phyloP scores from a whole-genome alignment of 352 stramenopile species.

The Globisporangium parvum region DNA sequence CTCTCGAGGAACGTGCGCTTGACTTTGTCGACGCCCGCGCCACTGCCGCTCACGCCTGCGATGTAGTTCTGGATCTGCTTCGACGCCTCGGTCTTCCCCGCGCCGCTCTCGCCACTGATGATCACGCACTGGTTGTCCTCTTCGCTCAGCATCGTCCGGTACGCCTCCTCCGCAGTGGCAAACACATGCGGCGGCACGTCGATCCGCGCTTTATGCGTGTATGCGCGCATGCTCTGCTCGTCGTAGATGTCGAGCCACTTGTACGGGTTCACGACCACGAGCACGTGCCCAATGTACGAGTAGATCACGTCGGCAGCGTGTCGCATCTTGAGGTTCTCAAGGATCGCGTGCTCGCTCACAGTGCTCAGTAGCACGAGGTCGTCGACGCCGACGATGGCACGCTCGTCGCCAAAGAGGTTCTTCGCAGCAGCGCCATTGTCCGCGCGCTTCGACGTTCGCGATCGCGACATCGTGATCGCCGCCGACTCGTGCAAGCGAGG shows the following conservation, averaged over 20 bases:
- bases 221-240: constrained; percentile 70
- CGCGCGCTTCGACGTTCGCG: constrained; percentile 5
- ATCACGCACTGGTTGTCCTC: constrained; percentile 90
- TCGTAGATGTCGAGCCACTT: constrained; percentile 90
- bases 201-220: constrained; percentile 83
- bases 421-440: neutral
- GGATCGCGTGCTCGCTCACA: constrained; percentile 73
- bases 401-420: constrained; percentile 50
- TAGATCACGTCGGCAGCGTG: constrained; percentile 86
- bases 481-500: neutral
- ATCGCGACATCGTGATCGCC: constrained; percentile 7
- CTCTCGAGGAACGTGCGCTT: constrained; percentile 91
- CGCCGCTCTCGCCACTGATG: constrained; percentile 82
- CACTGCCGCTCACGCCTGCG: constrained; percentile 69
- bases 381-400: constrained; percentile 67
- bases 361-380: constrained; percentile 73
- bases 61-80: constrained; percentile 92
- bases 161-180: constrained; percentile 80
- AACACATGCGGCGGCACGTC: constrained; percentile 85
- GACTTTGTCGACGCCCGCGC: constrained; percentile 79
- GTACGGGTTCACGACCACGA: constrained; percentile 87
- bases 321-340: constrained; percentile 87
- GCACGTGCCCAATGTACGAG: constrained; percentile 83
- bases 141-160: constrained; percentile 84
- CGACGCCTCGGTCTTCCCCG: constrained; percentile 83